These are phyloP conservation scores for Avicennia marina DNA, from an alignment of 257 asterid genomes.

Conservation along the genomic window DNA sequence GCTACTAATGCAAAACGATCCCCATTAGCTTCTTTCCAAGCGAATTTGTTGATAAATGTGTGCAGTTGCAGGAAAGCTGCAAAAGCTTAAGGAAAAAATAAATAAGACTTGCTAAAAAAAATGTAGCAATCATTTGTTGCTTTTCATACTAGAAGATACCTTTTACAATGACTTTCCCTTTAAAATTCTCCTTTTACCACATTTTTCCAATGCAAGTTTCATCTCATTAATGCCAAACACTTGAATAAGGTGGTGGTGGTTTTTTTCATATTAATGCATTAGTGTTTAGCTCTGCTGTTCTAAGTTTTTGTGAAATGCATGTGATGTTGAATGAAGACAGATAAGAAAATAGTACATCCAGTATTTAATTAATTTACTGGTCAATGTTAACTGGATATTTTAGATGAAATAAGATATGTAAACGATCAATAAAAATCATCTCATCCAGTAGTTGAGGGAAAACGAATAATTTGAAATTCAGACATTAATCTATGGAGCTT, in stretches of 20 bases:
- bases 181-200: no score
- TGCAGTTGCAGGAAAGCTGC: background rate
- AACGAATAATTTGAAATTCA: background rate
- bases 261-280: background rate
- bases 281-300: background rate
- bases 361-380: background rate
- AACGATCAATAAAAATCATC: background rate
- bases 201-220: no score
- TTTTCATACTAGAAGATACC: background rate
- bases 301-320: background rate
- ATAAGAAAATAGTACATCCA: background rate
- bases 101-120: background rate
- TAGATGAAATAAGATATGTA: slow-evolving; percentile 1
- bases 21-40: background rate
- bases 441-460: slow-evolving; percentile 6
- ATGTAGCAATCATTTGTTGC: background rate
- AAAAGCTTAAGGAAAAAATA: background rate
- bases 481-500: background rate
- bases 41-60: background rate
- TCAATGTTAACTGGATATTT: background rate
- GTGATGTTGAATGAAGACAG: background rate
- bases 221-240: no score
- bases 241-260: background rate
- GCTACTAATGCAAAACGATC: background rate
- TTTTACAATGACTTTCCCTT: no score